These are phyloP conservation scores for Saturnispora hagleri DNA, from an alignment of 805 yeast species.

Conservation along the genomic window DNA sequence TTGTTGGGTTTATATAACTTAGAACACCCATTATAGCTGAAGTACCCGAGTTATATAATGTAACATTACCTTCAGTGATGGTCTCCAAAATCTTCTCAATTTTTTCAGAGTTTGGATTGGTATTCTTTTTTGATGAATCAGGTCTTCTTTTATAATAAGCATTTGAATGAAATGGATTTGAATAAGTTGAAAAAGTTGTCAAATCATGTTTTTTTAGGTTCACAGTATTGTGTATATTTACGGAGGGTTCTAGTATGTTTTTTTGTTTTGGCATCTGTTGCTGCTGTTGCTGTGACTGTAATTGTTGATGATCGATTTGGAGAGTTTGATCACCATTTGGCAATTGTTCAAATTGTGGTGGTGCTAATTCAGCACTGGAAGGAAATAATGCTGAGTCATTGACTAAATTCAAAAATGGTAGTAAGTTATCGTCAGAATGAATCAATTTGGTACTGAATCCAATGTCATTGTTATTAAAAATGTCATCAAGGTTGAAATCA, in stretches of 20 bases:
- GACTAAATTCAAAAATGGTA: constrained; percentile 7
- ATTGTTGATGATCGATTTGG: background rate
- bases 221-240: background rate
- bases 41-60: constrained; percentile 42
- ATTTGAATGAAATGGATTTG: constrained; percentile 20
- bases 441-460: constrained; percentile 31
- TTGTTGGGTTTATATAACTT: constrained; percentile 38
- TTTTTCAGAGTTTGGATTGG: constrained; percentile 39
- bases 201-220: constrained; percentile 14
- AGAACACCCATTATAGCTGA: constrained; percentile 43
- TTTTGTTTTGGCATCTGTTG: background rate
- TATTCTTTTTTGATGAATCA: constrained; percentile 28
- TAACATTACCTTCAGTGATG: constrained; percentile 37
- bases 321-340: background rate
- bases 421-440: constrained; percentile 28
- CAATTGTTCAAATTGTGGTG: background rate
- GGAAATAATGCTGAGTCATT: background rate
- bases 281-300: background rate
- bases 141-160: constrained; percentile 8
- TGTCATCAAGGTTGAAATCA: constrained; percentile 20
- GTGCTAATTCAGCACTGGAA: background rate
- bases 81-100: constrained; percentile 38
- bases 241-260: background rate
- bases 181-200: constrained; percentile 17
- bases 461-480: constrained; percentile 21